Base-by-base conservation (phyloP, 1,284 basidiomycete genomes). In the Ustilago esculenta region DNA sequence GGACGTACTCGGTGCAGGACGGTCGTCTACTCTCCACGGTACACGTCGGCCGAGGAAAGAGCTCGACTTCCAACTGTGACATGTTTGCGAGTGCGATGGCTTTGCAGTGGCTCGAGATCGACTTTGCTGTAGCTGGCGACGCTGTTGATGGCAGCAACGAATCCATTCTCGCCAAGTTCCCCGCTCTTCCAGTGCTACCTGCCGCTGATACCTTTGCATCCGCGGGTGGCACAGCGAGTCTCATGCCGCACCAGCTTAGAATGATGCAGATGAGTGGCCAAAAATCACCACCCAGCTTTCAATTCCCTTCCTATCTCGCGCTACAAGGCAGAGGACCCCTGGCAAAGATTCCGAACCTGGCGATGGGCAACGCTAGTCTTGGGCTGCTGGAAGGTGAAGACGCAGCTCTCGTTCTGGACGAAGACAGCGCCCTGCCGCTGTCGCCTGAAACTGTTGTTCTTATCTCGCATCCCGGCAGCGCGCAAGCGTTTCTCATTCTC, bases 211-310 rank as follows among this genome's bases (percentile, higher is more conserved):
- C 52, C 12, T 70, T 65, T 45, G 57, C 57, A 25, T 48, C 47
- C 10, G 49, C 50, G 0, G 44, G 52, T 7, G 44, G 49, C 4
- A 20, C 48, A 0, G 54, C 37, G 37, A 70, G 54, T 21, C 57
- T 70, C 32, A 70, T 70, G 67, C 67, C 67, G 0, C 67, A 70
- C 24, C 67, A 70, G 53, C 51, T 70, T 9, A 42, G 67, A 12
- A 65, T 70, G 67, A 65, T 65, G 67, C 67, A 66, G 47, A 70
- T 70, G 67, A 61, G 55, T 40, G 56, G 66, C 11, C 51, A 64
- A 43, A 72, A 64, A 25, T 52, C 59, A 6, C 42, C 59, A 25
- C 49, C 52, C 3, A 54, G 53, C 42, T 63, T 63, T 21, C 51
- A 53, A 21, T 59, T 37, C 24, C 52, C 64, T 12, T 53, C 59